These are phyloP conservation scores for Dendryphion nanum DNA, from an alignment of 2,329 filamentous ascomycete species.

Conservation along the genomic window DNA sequence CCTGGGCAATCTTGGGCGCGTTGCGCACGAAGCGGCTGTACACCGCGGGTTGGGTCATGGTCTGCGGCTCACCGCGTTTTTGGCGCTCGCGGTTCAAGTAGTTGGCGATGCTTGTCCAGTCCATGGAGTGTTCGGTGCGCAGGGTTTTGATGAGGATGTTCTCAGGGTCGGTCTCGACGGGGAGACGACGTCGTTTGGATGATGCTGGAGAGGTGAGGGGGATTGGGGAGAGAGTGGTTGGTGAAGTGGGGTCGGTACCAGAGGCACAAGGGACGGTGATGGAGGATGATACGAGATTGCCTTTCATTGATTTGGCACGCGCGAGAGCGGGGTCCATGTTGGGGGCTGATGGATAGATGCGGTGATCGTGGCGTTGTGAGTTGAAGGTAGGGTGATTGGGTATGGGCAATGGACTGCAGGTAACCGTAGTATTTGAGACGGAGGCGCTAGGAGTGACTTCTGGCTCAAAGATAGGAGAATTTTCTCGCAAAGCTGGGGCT, in stretches of 20 bases:
- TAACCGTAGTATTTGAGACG: neutral
- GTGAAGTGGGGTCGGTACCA: neutral
- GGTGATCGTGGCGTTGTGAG: neutral
- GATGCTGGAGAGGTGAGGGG: constrained; percentile 2
- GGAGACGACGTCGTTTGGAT: neutral
- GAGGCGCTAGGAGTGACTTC: too few relatives aligned
- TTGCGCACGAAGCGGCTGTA: constrained; percentile 39
- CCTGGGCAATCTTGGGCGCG: constrained; percentile 20
- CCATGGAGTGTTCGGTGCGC: constrained; percentile 20
- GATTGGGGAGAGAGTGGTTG: constrained; percentile 12
- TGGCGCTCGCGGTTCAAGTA: constrained; percentile 24
- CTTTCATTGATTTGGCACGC: neutral
- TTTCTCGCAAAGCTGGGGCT: too few relatives aligned
- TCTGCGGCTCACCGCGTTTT: constrained; percentile 11
- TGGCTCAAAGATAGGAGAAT: too few relatives aligned
- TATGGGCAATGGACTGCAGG: neutral
- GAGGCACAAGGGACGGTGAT: neutral
- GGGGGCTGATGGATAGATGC: neutral
- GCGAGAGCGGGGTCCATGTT: neutral
- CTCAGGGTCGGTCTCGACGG: constrained; percentile 25
- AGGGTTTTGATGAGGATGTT: constrained; percentile 32
- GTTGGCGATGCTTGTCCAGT: constrained; percentile 28
- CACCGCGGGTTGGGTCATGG: constrained; percentile 28
- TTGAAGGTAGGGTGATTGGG: neutral
- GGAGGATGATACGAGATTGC: neutral